Conservation (phyloP, 2,329 filamentous ascomycete genomes). For the Myrmaecium sp. region DNA sequence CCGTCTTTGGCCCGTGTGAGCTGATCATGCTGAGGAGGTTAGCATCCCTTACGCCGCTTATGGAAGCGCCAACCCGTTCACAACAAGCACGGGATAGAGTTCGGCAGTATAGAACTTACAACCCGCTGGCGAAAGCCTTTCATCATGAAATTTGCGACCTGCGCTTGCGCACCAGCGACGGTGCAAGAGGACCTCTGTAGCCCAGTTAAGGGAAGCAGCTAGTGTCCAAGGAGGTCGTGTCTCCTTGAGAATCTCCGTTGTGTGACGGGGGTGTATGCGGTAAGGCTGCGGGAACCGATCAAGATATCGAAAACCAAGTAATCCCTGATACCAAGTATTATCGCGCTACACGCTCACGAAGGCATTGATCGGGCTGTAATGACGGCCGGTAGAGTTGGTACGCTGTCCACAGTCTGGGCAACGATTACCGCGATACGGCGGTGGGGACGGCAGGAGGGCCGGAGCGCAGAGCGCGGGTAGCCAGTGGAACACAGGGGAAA, state of each 20-base stretch:
- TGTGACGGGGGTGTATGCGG: neutral
- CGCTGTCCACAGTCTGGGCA: too few relatives aligned
- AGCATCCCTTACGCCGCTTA: conserved; percentile 21
- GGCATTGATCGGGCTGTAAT: too few relatives aligned
- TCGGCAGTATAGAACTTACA: conserved; percentile 43
- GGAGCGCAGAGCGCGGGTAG: conserved; percentile 1
- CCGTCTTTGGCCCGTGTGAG: conserved; percentile 79
- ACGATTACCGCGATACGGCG: conserved; percentile 3
- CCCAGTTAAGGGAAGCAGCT: neutral
- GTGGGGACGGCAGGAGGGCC: conserved; percentile 4
- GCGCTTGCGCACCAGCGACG: conserved; percentile 8
- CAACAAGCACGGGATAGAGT: too few relatives aligned
- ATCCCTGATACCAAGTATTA: too few relatives aligned
- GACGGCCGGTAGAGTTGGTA: too few relatives aligned
- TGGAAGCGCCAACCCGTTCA: too few relatives aligned
- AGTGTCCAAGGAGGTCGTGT: conserved; percentile 5
- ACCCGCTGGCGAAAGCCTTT: conserved; percentile 96
- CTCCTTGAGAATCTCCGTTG: conserved; percentile 3
- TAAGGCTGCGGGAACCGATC: too few relatives aligned
- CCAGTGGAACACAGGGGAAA: conserved; percentile 2
- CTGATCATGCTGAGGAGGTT: conserved; percentile 51
- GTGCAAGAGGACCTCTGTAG: neutral
- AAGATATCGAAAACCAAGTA: too few relatives aligned
- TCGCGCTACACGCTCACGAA: too few relatives aligned
- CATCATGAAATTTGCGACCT: conserved; percentile 55